Base-by-base conservation (phyloP, 768 basidiomycete species). In the Psilocybe subaeruginosa region DNA sequence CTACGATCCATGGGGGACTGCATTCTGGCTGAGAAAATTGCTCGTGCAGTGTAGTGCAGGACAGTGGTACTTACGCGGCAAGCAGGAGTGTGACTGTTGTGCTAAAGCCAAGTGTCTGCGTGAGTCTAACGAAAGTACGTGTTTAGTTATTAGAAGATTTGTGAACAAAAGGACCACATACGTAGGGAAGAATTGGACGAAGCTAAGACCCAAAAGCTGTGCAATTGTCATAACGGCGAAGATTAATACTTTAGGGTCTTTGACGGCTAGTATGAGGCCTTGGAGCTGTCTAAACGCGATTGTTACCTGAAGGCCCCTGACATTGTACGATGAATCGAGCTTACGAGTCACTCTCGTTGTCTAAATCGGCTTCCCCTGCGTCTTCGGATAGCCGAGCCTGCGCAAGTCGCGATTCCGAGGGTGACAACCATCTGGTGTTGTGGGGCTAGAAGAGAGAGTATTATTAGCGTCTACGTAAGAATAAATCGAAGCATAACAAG, bases 371-470 rank as follows among this genome's bases (percentile, higher is more conserved):
- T 73, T 88, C 87, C 1, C 87, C 86, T 9, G 83, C 85, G 66
- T 89, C 87, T 65, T 89, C 88, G 0, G 87, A 84, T 16, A 89
- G 81, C 11, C 88, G 85, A 16, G 81, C 82, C 69, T 87, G 87
- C 2, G 88, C 88, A n/a, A 90, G 76, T 29, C 79, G 80, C n/a
- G 79, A 77, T 61, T 89, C 82, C 7, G 74, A 72, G 0, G 78
- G 68, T 11, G 76, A 74, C 31, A 89, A 69, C 87, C 87, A 90
- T 37, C 76, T 75, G 0, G 88, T 89, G 67, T 89, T 90, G 62
- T 83, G 63, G 3, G 85, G 86, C 86, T 88, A 33, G 43, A 9
- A 23, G 17, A 54, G 23, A 17, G 8, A 3, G 3, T 30, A 8
- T 14, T 14, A 9, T 53, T 17, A 6, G 12, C 12, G 3, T 37